Evolutionary conservation across 768 basidiomycete genomes (phyloP).

Genomic region (Pholiota molesta): DNA sequence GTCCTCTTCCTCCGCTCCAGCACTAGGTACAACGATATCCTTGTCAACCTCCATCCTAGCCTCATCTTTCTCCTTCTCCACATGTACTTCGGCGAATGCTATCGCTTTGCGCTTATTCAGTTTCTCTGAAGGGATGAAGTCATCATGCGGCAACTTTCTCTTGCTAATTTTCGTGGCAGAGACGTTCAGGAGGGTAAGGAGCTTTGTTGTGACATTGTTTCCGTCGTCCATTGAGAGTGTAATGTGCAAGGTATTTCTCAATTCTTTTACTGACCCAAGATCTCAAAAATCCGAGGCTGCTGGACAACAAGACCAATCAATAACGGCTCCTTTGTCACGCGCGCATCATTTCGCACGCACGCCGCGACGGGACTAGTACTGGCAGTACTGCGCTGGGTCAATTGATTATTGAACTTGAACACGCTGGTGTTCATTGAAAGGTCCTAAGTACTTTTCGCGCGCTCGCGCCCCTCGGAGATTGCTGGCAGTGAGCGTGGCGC

Average conservation of each 20-base stretch:
- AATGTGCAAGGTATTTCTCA: constrained; percentile 3
- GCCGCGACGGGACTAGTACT: too few species aligned
- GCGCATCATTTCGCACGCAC: too few species aligned
- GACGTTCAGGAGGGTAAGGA: constrained; percentile 89
- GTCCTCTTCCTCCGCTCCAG: constrained; percentile 22
- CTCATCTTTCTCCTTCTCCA: constrained; percentile 25
- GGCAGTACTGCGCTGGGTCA: too few species aligned
- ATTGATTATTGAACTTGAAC: too few species aligned
- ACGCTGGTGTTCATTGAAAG: too few species aligned
- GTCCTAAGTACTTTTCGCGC: too few species aligned
- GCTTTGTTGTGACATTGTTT: constrained; percentile 70
- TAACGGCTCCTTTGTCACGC: not conserved
- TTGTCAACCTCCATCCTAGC: constrained; percentile 25
- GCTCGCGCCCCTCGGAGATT: too few species aligned
- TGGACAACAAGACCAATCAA: constrained; percentile 31
- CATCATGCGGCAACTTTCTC: constrained; percentile 48
- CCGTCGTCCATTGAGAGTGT: constrained; percentile 35
- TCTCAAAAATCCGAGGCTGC: constrained; percentile 26
- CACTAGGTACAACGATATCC: constrained; percentile 27
- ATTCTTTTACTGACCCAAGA: not conserved
- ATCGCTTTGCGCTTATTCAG: constrained; percentile 67
- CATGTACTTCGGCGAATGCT: constrained; percentile 31
- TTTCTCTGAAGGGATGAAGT: constrained; percentile 54
- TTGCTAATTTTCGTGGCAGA: constrained; percentile 77
- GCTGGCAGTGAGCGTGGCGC: too few species aligned